Percentiles rank a stretch among this genome's conserved stretches.
Conservation (phyloP, 176 grass and related monocot genomes). For the Cocos nucifera region DNA sequence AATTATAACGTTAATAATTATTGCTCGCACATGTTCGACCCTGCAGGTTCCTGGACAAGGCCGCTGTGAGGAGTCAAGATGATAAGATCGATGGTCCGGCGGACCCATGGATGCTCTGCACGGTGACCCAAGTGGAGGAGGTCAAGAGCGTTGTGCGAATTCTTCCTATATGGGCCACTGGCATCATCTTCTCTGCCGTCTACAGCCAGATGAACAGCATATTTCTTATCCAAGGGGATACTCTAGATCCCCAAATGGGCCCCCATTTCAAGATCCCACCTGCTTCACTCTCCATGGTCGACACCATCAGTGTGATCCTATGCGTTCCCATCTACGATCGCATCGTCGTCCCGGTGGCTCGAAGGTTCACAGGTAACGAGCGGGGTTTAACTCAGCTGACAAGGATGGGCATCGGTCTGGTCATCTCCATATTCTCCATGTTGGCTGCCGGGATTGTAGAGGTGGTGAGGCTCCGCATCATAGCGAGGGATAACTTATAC, state of each 20-base stretch:
- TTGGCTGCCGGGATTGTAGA: conserved; percentile 1
- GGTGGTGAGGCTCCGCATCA: conserved; percentile 1
- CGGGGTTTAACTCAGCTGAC: conserved; percentile 7
- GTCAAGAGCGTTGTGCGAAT: conserved; percentile 3
- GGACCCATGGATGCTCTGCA: conserved; percentile 13
- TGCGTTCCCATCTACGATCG: conserved; percentile 13
- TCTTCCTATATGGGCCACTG: conserved; percentile 9
- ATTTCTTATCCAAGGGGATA: conserved; percentile 4
- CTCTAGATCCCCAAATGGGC: conserved; percentile 1
- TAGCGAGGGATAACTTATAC: conserved; percentile 5
- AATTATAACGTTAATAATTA: neutral
- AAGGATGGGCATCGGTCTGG: conserved; percentile 8
- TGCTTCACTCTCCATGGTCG: conserved; percentile 6
- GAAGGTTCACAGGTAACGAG: conserved; percentile 9
- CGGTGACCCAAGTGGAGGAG: conserved; percentile 15
- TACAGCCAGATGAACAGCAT: conserved; percentile 4
- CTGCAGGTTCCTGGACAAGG: conserved; percentile 13
- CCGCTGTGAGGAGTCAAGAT: neutral
- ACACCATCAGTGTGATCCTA: conserved; percentile 2
- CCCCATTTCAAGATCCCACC: conserved; percentile 3
- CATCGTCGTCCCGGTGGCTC: neutral
- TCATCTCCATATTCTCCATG: conserved; percentile 14
- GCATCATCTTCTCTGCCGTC: neutral
- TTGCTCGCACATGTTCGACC: neutral
- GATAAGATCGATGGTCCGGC: neutral